phyloP scores from a whole-genome alignment of 2,329 filamentous ascomycete species.

The Calonectria pteridis region DNA sequence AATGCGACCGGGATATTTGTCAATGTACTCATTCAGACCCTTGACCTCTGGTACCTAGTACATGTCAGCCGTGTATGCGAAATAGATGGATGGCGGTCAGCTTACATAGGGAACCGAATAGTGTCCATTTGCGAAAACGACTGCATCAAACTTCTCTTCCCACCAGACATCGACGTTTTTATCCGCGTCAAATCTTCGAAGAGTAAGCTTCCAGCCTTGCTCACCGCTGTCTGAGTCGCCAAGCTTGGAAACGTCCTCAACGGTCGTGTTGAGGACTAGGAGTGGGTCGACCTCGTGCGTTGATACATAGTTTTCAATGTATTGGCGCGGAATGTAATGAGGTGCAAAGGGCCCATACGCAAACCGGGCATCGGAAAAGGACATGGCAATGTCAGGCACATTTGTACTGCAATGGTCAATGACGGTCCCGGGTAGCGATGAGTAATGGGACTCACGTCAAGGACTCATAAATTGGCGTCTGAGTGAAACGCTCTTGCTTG shows the following conservation, averaged over 20 bases:
- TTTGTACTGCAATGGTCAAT: slow-evolving; percentile 57
- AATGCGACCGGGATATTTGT: slow-evolving; percentile 54
- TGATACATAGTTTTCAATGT: slow-evolving; percentile 68
- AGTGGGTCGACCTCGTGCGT: slow-evolving; percentile 59
- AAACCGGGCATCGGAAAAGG: slow-evolving; percentile 65
- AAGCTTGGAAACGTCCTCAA: slow-evolving; percentile 60
- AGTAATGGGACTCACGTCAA: slow-evolving; percentile 57
- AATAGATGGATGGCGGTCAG: accelerated
- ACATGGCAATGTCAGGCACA: slow-evolving; percentile 68
- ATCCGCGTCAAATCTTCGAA: slow-evolving; percentile 59
- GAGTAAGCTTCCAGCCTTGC: slow-evolving; percentile 60
- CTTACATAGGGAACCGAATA: slow-evolving; percentile 61
- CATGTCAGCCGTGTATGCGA: neutral
- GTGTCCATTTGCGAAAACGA: slow-evolving; percentile 58
- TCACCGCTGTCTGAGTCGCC: slow-evolving; percentile 27
- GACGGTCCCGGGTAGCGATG: neutral
- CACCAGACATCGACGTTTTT: slow-evolving; percentile 64
- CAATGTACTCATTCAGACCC: slow-evolving; percentile 56
- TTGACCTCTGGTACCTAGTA: slow-evolving; percentile 59
- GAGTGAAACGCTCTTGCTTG: slow-evolving; percentile 57
- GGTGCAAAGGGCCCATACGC: slow-evolving; percentile 69
- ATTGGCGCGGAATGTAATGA: slow-evolving; percentile 66
- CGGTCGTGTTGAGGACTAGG: slow-evolving; percentile 63
- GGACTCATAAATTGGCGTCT: slow-evolving; percentile 64
- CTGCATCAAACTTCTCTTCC: slow-evolving; percentile 62